phyloP scores from a whole-genome alignment of 1,139 yeast genomes.

The Torulaspora globosa region DNA sequence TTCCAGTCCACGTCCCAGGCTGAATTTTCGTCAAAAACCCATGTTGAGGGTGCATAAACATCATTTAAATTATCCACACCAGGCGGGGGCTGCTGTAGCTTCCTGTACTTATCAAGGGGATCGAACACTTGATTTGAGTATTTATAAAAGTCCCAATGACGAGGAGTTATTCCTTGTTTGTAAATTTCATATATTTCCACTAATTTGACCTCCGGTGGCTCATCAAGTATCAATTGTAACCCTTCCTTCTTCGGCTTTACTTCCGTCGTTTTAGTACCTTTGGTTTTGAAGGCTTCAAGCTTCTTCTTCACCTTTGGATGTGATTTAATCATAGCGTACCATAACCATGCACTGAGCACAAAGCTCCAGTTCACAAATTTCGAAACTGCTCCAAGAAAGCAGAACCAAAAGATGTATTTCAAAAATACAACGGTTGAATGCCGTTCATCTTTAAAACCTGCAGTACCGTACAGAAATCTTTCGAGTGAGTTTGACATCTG shows the following conservation, averaged over 20 bases:
- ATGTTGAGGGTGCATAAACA: slow-evolving; percentile 64
- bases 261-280: slow-evolving; percentile 16
- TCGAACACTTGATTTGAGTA: slow-evolving; percentile 53
- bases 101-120: slow-evolving; percentile 46
- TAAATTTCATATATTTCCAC: slow-evolving; percentile 79
- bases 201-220: slow-evolving; percentile 52
- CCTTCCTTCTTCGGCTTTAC: slow-evolving; percentile 40
- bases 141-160: slow-evolving; percentile 55
- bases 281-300: slow-evolving; percentile 34
- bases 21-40: slow-evolving; percentile 64
- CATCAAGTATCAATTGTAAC: slow-evolving; percentile 60
- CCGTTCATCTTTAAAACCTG: slow-evolving; percentile 69
- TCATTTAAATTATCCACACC: slow-evolving; percentile 57
- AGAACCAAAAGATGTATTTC: slow-evolving; percentile 43
- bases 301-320: slow-evolving; percentile 54
- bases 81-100: slow-evolving; percentile 59
- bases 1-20: slow-evolving; percentile 65
- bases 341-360: slow-evolving; percentile 50
- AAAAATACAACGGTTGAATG: slow-evolving; percentile 54
- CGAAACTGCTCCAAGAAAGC: slow-evolving; percentile 50
- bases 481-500: slow-evolving; percentile 52
- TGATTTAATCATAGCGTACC: slow-evolving; percentile 48
- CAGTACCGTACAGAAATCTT: slow-evolving; percentile 55
- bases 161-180: slow-evolving; percentile 56
- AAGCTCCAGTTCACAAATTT: slow-evolving; percentile 65